Evolutionary conservation across 257 asterid genomes (phyloP).

Genomic region (Solanum infundibuliforme): DNA sequence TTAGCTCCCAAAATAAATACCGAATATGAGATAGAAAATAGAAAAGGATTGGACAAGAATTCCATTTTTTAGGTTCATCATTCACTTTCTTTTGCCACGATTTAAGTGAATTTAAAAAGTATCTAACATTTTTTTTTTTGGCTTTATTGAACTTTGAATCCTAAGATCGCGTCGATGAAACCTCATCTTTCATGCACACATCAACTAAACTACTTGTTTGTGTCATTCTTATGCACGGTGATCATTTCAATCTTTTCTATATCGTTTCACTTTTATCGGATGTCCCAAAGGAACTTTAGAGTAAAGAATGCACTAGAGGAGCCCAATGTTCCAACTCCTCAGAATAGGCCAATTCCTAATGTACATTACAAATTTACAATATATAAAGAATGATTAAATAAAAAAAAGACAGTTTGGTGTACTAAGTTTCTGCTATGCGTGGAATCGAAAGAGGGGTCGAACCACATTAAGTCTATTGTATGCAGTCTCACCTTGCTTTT

Average conservation of each 20-base stretch:
- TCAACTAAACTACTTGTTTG: neutral
- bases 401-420: neutral
- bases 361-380: neutral
- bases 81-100: neutral
- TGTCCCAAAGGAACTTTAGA: neutral
- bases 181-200: neutral
- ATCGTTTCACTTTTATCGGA: neutral
- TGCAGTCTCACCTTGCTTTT: neutral
- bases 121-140: neutral
- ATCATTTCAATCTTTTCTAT: neutral
- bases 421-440: neutral
- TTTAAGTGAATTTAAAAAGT: neutral
- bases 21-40: too few species aligned
- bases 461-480: neutral
- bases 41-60: neutral
- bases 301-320: neutral
- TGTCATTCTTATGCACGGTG: neutral
- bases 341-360: neutral
- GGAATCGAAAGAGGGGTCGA: neutral
- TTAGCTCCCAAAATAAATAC: neutral
- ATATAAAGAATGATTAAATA: neutral
- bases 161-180: neutral
- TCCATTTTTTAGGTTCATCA: neutral
- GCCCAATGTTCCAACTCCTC: neutral
- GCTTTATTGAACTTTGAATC: neutral